These are phyloP conservation scores for Hypoxylon sp. DNA, from an alignment of 2,329 filamentous ascomycete species.

Conservation along the genomic window DNA sequence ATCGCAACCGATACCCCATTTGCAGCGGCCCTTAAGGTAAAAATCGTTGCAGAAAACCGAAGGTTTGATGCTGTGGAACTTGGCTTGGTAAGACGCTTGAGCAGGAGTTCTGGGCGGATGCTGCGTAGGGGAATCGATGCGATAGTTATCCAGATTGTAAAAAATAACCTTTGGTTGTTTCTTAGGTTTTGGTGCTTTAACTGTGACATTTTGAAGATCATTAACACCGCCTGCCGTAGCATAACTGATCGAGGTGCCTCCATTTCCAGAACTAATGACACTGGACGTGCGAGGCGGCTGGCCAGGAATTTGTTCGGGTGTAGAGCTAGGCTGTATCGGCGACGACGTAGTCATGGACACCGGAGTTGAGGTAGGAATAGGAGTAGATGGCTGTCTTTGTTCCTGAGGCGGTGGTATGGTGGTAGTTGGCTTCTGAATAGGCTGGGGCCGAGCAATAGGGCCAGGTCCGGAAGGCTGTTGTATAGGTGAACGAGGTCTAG, in stretches of 20 bases:
- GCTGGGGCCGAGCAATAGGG: constrained; percentile 49
- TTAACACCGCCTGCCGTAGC: constrained; percentile 53
- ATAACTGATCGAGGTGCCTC: constrained; percentile 56
- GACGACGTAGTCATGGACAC: constrained; percentile 33
- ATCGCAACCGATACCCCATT: constrained; percentile 52
- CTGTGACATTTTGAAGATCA: constrained; percentile 55
- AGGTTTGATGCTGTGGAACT: constrained; percentile 53
- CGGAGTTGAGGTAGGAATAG: constrained; percentile 29
- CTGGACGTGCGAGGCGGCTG: constrained; percentile 46
- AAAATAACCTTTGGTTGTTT: constrained; percentile 53
- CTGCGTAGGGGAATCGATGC: constrained; percentile 53
- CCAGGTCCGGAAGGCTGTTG: constrained; percentile 40
- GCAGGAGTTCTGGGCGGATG: constrained; percentile 53
- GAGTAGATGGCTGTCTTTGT: constrained; percentile 31
- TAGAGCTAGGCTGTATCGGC: constrained; percentile 33
- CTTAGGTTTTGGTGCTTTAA: constrained; percentile 54
- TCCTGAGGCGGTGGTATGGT: constrained; percentile 40
- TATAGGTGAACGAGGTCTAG: constrained; percentile 45
- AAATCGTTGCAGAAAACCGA: constrained; percentile 56
- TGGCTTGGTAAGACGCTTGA: constrained; percentile 53
- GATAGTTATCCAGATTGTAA: constrained; percentile 53
- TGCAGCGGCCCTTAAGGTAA: constrained; percentile 55
- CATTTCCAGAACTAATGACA: constrained; percentile 55
- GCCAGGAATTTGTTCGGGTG: constrained; percentile 31
- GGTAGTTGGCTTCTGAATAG: constrained; percentile 38